Evolutionary conservation across 2,329 filamentous ascomycete genomes (phyloP), one percentile per base, ranked within the genome.

Genomic region (Colletotrichum acutatum): DNA sequence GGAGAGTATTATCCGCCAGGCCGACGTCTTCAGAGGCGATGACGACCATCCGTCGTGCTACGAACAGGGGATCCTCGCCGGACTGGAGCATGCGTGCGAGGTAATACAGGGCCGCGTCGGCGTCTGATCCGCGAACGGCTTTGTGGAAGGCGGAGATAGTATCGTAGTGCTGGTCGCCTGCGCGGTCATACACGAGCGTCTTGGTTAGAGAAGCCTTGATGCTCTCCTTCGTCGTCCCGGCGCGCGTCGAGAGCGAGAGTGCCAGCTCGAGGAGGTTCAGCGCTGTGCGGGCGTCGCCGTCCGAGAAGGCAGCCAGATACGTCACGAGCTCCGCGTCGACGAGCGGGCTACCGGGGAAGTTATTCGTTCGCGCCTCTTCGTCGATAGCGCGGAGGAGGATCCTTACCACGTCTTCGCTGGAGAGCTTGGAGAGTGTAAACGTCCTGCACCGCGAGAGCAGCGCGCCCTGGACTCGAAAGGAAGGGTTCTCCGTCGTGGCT

Each of bases 121-220:
- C 83, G 78, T 98, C 92, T 68, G 91, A 93, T 53, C 97, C 97
- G 58, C 97, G 93, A 11, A 98, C 92, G 2, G 95, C 95, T 79
- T 99, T 99, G 88, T 98, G 97, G 78, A 98, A 97, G 34, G 97
- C 97, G 0, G 94, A 97, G 78, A 99, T 98, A 66, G 94, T 97
- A 80, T 99, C 96, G 85, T 98, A 99, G 84, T 98, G 97, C 81
- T 98, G 95, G 82, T 99, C 97, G 65, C 97, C 96, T 0, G 94
- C 94, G 67, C 97, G 91, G 82, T 99, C 97, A 83, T 98, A 98
- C 16, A 98, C 95, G 1, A 98, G 87, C 0, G 96, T 98, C 80
- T 95, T 95, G 2, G 96, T 98, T 11, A 99, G 87, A 2, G 93
- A 90, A 1, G 91, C 86, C 80, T 98, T 98, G 80, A 99, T 90